Conservation (phyloP, 2,329 filamentous ascomycete genomes). For the Colletotrichum destructivum region DNA sequence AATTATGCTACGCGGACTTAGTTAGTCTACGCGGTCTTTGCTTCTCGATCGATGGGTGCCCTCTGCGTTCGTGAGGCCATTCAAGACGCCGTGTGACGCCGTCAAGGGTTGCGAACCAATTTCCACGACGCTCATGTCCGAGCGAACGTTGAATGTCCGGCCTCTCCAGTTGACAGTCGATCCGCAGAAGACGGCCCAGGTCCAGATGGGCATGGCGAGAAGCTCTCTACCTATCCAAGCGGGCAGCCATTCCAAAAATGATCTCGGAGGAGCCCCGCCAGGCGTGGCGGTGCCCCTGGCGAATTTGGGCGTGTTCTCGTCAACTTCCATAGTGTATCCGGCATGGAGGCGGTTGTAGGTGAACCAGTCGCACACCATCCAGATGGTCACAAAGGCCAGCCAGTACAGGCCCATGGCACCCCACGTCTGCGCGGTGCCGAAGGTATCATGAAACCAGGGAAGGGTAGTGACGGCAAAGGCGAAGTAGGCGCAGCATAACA, state of each 20-base stretch:
- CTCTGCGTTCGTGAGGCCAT: neutral
- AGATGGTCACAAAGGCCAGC: conserved; percentile 74
- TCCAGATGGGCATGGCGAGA: conserved; percentile 90
- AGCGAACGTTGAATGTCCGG: conserved; percentile 82
- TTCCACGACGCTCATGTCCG: conserved; percentile 84
- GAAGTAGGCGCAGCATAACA: conserved; percentile 86
- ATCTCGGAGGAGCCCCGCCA: conserved; percentile 63
- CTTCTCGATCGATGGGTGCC: conserved; percentile 23
- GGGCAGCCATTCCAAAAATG: conserved; percentile 79
- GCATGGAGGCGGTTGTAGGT: conserved; percentile 83
- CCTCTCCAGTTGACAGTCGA: conserved; percentile 91
- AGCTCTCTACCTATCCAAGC: conserved; percentile 90
- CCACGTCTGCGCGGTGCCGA: conserved; percentile 78
- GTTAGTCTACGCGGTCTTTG: conserved; percentile 40
- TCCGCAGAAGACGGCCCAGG: conserved; percentile 90
- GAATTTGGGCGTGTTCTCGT: conserved; percentile 82
- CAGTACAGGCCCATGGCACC: conserved; percentile 75
- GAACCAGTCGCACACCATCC: conserved; percentile 83
- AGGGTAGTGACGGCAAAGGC: conserved; percentile 84
- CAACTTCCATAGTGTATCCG: conserved; percentile 77
- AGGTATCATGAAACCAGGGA: conserved; percentile 69
- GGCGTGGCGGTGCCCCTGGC: conserved; percentile 63
- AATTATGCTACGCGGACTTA: neutral
- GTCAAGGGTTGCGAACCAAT: conserved; percentile 45
- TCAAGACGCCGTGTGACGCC: neutral